Base-by-base conservation (phyloP, 768 basidiomycete genomes). In the Pleurotus salmoneostramineus region DNA sequence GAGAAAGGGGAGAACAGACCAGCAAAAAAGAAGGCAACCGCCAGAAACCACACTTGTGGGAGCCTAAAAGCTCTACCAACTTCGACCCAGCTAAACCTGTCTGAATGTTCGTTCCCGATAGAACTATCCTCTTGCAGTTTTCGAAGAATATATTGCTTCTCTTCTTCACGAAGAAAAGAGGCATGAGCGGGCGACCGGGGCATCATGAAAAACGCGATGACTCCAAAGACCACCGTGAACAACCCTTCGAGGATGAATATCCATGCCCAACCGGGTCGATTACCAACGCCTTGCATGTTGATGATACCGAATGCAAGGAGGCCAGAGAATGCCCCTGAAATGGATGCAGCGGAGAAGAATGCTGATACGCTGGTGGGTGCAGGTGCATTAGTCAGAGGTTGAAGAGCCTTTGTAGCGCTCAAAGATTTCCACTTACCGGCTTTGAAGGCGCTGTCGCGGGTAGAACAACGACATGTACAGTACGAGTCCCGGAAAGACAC, bases 321-420 rank as follows among this genome's bases (percentile, higher is more conserved):
- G 35, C 89, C 88, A 1, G 84, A 86, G 64, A 89, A 87, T 0
- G 85, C 84, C 3, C 85, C 85, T 0, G 87, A 82, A 21, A 85
- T 71, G 0, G 83, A 83, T 2, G 83, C 75, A 0, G 78, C 71
- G 5, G 78, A 77, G 67, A 81, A 81, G 71, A 82, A 81, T 21
- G 72, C 70, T 6, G 78, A 73, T 54, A 82, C 69, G 60, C 76
- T 51, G 10, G 50, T 11, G 2, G 21, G 14, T 5, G 2, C 1
- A 27, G 3, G 21, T 27, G 21, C 1, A 27, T 1, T 3, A 27
- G 32, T 32, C n/a, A 32, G 33, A 10, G 50, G 2, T 10, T 37
- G 50, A 51, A 2, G 34, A n/a, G n/a, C n/a, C n/a, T n/a, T 6
- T 34, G 14, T 21, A 35, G 50, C 4, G n/a, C n/a, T n/a, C n/a